These are phyloP conservation scores for Nitzschia palea DNA, from an alignment of 108 stramenopile species.

Conservation along the genomic window DNA sequence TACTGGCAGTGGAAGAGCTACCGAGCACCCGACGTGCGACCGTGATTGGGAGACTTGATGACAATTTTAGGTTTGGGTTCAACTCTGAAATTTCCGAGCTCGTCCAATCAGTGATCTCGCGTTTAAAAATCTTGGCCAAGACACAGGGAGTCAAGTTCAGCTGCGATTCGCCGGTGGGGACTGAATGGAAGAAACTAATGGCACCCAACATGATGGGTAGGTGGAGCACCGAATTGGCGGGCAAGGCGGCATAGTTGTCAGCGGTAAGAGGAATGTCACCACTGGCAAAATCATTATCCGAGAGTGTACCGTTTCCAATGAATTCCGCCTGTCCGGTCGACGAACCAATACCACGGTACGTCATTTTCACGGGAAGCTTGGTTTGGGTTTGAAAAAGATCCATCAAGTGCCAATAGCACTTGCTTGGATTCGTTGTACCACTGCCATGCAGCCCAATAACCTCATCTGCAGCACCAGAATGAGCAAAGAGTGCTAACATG, in stretches of 20 bases:
- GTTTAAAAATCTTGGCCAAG: constrained; percentile 71
- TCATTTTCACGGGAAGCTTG: constrained; percentile 62
- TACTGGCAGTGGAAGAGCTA: constrained; percentile 64
- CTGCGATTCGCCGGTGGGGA: constrained; percentile 47
- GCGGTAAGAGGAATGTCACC: constrained; percentile 78
- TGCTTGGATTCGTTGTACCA: constrained; percentile 89
- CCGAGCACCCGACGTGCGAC: constrained; percentile 75
- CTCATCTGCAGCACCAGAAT: constrained; percentile 18
- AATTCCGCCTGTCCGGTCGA: constrained; percentile 77
- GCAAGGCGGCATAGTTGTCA: constrained; percentile 38
- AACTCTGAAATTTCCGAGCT: constrained; percentile 49
- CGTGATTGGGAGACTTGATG: constrained; percentile 39
- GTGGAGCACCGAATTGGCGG: constrained; percentile 50
- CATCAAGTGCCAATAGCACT: constrained; percentile 84
- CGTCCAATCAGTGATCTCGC: constrained; percentile 75
- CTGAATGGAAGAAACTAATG: constrained; percentile 76
- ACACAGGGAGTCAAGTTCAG: constrained; percentile 72
- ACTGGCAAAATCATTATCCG: constrained; percentile 64
- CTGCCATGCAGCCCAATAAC: constrained; percentile 65
- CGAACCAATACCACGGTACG: constrained; percentile 89
- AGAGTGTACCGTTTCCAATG: constrained; percentile 45
- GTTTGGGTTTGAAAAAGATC: constrained; percentile 44
- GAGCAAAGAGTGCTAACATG: constrained; percentile 11
- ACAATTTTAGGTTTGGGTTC: constrained; percentile 37
- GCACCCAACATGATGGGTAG: constrained; percentile 77